These are phyloP conservation scores for Malus hybrid DNA, from an alignment of 331 rosid species.

Conservation along the genomic window DNA sequence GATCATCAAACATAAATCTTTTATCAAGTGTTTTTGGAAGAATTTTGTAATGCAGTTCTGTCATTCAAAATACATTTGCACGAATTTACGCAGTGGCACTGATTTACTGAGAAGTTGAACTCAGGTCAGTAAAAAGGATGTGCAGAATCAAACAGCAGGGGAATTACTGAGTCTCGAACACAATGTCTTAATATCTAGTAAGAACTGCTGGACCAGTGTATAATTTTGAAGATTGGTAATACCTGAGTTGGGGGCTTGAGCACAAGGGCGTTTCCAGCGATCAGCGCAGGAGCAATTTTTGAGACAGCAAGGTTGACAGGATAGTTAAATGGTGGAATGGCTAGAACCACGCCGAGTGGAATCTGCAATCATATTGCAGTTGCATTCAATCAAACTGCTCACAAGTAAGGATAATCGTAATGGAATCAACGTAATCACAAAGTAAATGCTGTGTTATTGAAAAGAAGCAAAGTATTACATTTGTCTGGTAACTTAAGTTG, in stretches of 20 bases:
- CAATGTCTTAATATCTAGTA: neutral
- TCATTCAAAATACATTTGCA: neutral
- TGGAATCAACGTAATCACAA: too few species aligned
- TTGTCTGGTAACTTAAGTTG: too few species aligned
- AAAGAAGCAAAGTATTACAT: too few species aligned
- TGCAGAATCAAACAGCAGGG: neutral
- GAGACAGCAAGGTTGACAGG: constrained; percentile 98
- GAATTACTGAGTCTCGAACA: neutral
- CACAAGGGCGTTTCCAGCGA: constrained; percentile 95
- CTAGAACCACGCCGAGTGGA: constrained; percentile 91
- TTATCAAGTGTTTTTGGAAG: neutral
- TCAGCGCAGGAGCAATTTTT: constrained; percentile 89
- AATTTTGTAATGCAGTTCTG: neutral
- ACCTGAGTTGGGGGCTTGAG: constrained; percentile 85
- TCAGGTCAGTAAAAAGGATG: neutral
- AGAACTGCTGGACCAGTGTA: neutral
- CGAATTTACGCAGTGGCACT: neutral
- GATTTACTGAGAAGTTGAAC: neutral
- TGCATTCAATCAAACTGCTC: too few species aligned
- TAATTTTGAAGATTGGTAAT: neutral
- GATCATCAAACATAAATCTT: neutral
- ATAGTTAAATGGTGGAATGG: constrained; percentile 96
- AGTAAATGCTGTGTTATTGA: too few species aligned
- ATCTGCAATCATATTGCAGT: constrained; percentile 41
- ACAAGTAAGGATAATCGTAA: too few species aligned